These are phyloP conservation scores for Penstemon barbatus DNA, from an alignment of 257 asterid genomes.

Conservation along the genomic window DNA sequence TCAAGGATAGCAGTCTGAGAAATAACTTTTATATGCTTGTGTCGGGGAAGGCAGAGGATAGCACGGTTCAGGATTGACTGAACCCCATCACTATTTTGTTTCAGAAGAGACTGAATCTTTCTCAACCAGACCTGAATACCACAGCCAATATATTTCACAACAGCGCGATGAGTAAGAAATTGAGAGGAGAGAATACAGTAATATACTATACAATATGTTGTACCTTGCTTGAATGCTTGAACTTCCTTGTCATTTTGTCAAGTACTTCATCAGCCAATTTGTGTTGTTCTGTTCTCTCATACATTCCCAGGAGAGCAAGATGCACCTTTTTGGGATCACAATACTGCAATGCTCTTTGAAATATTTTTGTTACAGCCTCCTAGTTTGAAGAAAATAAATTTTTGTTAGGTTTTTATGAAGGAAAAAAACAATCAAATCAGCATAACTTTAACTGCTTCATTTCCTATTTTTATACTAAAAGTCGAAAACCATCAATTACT, in stretches of 20 bases:
- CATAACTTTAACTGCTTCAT: not conserved
- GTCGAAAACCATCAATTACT: slow-evolving; percentile 7
- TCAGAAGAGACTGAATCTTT: slow-evolving; percentile 55
- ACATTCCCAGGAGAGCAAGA: slow-evolving; percentile 76
- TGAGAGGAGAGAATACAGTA: not conserved
- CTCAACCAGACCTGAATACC: slow-evolving; percentile 79
- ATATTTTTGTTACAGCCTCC: slow-evolving; percentile 80
- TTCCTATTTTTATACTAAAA: not conserved
- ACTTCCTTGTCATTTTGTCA: slow-evolving; percentile 75
- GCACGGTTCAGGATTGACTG: slow-evolving; percentile 72
- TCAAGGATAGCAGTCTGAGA: slow-evolving; percentile 81
- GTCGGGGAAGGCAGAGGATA: slow-evolving; percentile 66
- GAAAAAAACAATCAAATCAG: not conserved
- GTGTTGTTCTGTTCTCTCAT: slow-evolving; percentile 75
- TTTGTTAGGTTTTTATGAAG: not conserved
- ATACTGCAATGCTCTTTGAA: slow-evolving; percentile 79
- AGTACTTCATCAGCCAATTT: slow-evolving; percentile 71
- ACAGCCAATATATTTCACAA: not conserved
- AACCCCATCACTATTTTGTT: slow-evolving; percentile 54
- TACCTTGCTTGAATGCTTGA: slow-evolving; percentile 90
- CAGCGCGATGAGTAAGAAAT: not conserved
- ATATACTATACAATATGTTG: not conserved
- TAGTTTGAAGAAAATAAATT: slow-evolving; percentile 28
- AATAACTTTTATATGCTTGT: slow-evolving; percentile 78
- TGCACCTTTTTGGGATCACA: slow-evolving; percentile 88